A percentile compares a stretch with the other conserved stretches of the same genome.
Evolutionary conservation across 148 eudicot species (phyloP).

Genomic region (Dysphania ambrosioides): DNA sequence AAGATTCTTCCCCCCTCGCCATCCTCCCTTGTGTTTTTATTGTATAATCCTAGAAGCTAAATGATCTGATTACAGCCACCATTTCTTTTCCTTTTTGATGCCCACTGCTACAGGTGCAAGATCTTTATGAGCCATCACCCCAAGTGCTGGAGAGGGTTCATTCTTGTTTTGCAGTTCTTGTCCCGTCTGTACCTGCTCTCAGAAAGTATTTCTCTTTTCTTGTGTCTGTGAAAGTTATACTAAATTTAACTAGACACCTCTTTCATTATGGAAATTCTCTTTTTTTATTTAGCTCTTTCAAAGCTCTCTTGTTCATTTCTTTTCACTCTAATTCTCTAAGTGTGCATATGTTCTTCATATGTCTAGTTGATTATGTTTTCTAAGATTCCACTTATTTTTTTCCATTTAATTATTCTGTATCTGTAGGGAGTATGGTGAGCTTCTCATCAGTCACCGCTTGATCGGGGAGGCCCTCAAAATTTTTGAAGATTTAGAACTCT

Average conservation of each 20-base stretch:
- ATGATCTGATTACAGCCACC: constrained; percentile 4
- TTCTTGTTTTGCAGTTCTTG: constrained; percentile 62
- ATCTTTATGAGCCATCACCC: constrained; percentile 50
- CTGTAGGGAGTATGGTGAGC: constrained; percentile 82
- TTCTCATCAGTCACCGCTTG: constrained; percentile 78
- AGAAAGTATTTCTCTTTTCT: constrained; percentile 52
- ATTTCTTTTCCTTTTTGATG: not conserved
- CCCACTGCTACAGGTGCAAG: constrained; percentile 55
- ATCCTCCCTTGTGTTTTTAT: too few species aligned
- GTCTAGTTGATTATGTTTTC: not conserved
- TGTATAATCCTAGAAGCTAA: not conserved
- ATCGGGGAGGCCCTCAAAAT: constrained; percentile 84
- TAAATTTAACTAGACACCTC: not conserved
- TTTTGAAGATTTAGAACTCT: constrained; percentile 89
- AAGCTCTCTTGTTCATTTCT: not conserved
- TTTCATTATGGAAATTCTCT: not conserved
- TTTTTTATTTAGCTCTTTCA: not conserved
- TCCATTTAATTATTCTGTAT: not conserved
- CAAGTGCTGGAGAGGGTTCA: constrained; percentile 56
- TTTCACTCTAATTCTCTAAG: not conserved
- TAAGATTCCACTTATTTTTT: not conserved
- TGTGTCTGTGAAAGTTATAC: constrained; percentile 8
- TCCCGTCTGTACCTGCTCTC: constrained; percentile 72
- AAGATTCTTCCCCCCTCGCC: too few species aligned
- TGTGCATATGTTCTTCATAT: not conserved